These are phyloP conservation scores for Leccinum disarticulatum DNA, from an alignment of 768 basidiomycete genomes.

Conservation along the genomic window DNA sequence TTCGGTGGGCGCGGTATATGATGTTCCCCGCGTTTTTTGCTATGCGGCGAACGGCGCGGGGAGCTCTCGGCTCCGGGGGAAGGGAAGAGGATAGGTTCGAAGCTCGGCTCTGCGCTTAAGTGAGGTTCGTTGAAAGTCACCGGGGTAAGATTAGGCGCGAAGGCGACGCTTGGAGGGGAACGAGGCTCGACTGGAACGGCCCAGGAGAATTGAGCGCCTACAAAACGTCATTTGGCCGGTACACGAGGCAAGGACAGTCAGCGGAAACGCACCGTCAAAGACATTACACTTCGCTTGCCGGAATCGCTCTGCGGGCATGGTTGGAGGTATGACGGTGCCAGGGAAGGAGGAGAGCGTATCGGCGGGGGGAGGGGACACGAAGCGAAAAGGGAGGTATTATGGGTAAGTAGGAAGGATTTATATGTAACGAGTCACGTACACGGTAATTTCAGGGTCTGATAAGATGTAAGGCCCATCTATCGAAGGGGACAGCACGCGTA, in stretches of 20 bases:
- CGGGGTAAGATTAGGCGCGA: slow-evolving; percentile 59
- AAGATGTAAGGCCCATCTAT: slow-evolving; percentile 30
- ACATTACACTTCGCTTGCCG: slow-evolving; percentile 33
- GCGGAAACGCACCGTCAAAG: slow-evolving; percentile 36
- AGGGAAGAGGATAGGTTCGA: slow-evolving; percentile 60
- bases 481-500: slow-evolving; percentile 28
- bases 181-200: slow-evolving; percentile 42
- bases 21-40: slow-evolving; percentile 69
- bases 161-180: slow-evolving; percentile 45
- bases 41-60: slow-evolving; percentile 51
- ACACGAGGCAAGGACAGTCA: neutral
- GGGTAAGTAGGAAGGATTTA: slow-evolving; percentile 27
- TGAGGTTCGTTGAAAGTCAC: slow-evolving; percentile 54
- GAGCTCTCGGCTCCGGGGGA: slow-evolving; percentile 36
- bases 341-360: slow-evolving; percentile 18
- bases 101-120: slow-evolving; percentile 32
- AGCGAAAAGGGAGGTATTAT: slow-evolving; percentile 14
- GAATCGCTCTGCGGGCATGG: slow-evolving; percentile 52
- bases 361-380: slow-evolving; percentile 27
- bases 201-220: slow-evolving; percentile 49
- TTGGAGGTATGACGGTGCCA: slow-evolving; percentile 26
- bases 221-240: slow-evolving; percentile 14
- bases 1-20: slow-evolving; percentile 85
- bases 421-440: slow-evolving; percentile 34
- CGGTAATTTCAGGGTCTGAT: slow-evolving; percentile 36